These are phyloP conservation scores for Centella asiatica DNA, from an alignment of 129 eudicot genomes.

Conservation along the genomic window DNA sequence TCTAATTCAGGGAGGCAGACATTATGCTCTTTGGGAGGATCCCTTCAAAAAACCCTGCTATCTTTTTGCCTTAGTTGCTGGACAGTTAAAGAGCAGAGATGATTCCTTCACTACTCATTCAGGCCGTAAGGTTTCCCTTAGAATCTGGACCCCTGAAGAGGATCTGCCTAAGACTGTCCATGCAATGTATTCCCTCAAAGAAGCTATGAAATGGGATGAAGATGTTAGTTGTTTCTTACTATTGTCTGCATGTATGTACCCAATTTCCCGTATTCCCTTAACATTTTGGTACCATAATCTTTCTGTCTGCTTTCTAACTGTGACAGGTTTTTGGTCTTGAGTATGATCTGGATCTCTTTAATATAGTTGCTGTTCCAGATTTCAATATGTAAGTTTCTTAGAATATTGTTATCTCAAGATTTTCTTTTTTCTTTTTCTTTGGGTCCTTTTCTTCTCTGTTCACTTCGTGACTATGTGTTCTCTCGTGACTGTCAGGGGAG, in stretches of 20 bases:
- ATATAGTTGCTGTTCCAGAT: slow-evolving; percentile 95
- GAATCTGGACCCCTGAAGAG: slow-evolving; percentile 81
- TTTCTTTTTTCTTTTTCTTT: not conserved
- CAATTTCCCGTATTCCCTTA: not conserved
- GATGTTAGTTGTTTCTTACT: slow-evolving; percentile 46
- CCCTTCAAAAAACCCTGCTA: slow-evolving; percentile 88
- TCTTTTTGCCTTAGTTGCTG: slow-evolving; percentile 96
- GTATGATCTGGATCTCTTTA: slow-evolving; percentile 92
- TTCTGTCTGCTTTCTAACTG: not conserved
- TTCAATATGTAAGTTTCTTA: slow-evolving; percentile 57
- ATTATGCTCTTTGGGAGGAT: slow-evolving; percentile 91
- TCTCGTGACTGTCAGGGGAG: slow-evolving; percentile 68
- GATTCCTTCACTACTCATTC: slow-evolving; percentile 78
- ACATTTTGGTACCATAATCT: not conserved
- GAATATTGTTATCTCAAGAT: not conserved
- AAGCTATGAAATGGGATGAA: slow-evolving; percentile 98
- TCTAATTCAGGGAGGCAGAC: slow-evolving; percentile 65
- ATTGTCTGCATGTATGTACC: not conserved
- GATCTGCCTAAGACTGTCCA: slow-evolving; percentile 87
- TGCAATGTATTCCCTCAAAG: slow-evolving; percentile 96
- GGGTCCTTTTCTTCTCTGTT: not conserved
- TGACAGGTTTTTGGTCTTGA: slow-evolving; percentile 85
- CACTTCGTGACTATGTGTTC: slow-evolving; percentile 5
- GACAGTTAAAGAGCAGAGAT: slow-evolving; percentile 79
- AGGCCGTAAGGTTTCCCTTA: slow-evolving; percentile 64